Evolutionary conservation across 163 green algal species (phyloP).

Genomic region (Prototheca wickerhamii): DNA sequence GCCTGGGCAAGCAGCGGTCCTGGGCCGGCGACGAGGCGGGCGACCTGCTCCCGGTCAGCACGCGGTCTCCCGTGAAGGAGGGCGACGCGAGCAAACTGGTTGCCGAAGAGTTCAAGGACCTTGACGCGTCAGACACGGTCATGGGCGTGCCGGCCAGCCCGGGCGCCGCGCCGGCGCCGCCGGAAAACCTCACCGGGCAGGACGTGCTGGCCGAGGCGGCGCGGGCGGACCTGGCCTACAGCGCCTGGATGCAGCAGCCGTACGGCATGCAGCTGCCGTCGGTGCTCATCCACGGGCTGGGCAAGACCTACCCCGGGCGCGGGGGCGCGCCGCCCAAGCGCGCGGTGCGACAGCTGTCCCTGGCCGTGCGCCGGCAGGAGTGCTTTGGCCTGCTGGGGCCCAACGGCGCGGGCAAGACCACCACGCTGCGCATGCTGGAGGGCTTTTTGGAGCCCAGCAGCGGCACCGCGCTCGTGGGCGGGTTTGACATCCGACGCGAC

Average conservation of each 20-base stretch:
- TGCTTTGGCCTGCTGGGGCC: slow-evolving; percentile 80
- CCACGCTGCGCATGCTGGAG: slow-evolving; percentile 69
- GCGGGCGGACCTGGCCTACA: not conserved
- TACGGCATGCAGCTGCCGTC: not conserved
- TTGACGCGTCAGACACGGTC: no score
- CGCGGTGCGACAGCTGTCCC: slow-evolving; percentile 58
- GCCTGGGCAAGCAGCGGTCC: no score
- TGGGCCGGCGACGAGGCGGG: no score
- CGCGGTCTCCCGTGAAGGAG: no score
- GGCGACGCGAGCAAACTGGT: no score
- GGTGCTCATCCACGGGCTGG: slow-evolving; percentile 57
- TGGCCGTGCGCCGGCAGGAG: slow-evolving; percentile 70
- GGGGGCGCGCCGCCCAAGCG: slow-evolving; percentile 38
- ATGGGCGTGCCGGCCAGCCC: no score
- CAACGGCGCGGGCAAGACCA: slow-evolving; percentile 91
- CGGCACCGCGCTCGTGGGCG: slow-evolving; percentile 29
- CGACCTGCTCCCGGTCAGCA: no score
- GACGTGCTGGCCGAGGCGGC: not conserved
- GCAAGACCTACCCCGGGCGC: slow-evolving; percentile 61
- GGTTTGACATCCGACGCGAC: slow-evolving; percentile 27
- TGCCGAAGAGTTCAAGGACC: no score
- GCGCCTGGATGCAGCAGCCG: not conserved
- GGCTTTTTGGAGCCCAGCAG: slow-evolving; percentile 52
- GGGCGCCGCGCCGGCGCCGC: not conserved
- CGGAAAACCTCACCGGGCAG: not conserved